Evolutionary conservation across 192 early-diverging fungal genomes (phyloP), one percentile per base, ranked within the genome.

Genomic region (Coemansia sp.): DNA sequence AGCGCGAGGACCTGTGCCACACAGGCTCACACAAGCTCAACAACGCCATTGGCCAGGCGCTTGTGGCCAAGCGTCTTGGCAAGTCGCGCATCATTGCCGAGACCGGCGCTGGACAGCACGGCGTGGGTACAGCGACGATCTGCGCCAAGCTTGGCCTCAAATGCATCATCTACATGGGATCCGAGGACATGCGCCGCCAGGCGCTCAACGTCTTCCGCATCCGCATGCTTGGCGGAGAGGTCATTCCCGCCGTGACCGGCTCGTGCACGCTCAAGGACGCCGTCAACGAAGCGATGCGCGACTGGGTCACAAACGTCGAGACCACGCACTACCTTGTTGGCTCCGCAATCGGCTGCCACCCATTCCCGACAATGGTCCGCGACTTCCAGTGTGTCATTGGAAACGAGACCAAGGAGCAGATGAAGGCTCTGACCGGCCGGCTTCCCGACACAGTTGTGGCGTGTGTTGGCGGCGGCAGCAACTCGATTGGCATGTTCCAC

Each of bases 1-100:
- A 99, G 84, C 89, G 97, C 65, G 97, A 99, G 74, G 97, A 99
- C 67, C 83, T 97, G 67, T 97, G 97, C 82, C 95, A 99, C 77
- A 99, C 97, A 36, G 97, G 97, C 47, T 94, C 94, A 38, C 97
- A 99, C 83, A 99, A 97, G 80, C 93, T 99, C 84, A 99, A 99
- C 83, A 99, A 99, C 57, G 95, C 94, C 13, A 75, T 99, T 36
- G 97, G 95, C 31, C 97, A 99, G 76, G 83, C 92, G 25, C 83
- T 98, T 56, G 77, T 99, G 25, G 97, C 97, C 38, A 92, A 94
- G 82, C 88, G 94, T 34, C 79, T 99, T 36, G 94, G 95, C 67
- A 99, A 99, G 84, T 89, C 85, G 56, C 87, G 94, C 65, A 97
- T 97, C 57, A 99, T 99, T 84, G 95, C 97, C 52, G 97, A 99